These are phyloP conservation scores for Escovopsis weberi DNA, from an alignment of 2,329 filamentous ascomycete species.

Conservation along the genomic window DNA sequence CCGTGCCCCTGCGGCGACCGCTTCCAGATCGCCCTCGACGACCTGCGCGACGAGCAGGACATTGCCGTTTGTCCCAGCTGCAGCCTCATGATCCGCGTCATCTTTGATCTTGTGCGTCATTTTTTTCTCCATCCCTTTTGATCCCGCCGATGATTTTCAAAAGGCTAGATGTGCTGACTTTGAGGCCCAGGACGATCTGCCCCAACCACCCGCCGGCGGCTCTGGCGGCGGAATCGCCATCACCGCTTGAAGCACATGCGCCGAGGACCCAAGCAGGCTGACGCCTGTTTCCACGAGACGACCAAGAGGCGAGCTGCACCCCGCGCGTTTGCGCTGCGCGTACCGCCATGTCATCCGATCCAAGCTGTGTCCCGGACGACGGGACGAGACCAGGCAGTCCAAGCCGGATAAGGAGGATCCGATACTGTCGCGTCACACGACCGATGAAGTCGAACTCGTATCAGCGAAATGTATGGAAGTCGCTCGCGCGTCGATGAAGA, in stretches of 20 bases:
- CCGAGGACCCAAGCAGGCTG: too few relatives aligned
- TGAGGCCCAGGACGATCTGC: conserved; percentile 26
- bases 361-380: too few relatives aligned
- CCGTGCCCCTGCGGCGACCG: conserved; percentile 95
- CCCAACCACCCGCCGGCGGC: conserved; percentile 21
- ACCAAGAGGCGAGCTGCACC: neutral
- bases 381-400: too few relatives aligned
- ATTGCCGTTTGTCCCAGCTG: conserved; percentile 97
- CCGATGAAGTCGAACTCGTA: too few relatives aligned
- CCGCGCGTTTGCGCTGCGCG: neutral
- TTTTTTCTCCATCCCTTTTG: too few relatives aligned
- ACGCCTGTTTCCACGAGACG: neutral
- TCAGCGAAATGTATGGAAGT: too few relatives aligned
- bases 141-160: neutral
- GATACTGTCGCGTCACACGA: too few relatives aligned
- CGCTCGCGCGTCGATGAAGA: too few relatives aligned
- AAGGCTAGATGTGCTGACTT: conserved; percentile 2
- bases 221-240: conserved; percentile 23
- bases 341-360: neutral
- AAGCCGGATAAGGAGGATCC: too few relatives aligned
- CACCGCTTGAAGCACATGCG: conserved; percentile 19
- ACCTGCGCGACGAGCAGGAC: conserved; percentile 78
- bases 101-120: conserved; percentile 63
- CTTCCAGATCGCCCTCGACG: conserved; percentile 78
- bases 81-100: conserved; percentile 89